phyloP scores from a whole-genome alignment of 2,329 filamentous ascomycete species.

The Colletotrichum sp. region DNA sequence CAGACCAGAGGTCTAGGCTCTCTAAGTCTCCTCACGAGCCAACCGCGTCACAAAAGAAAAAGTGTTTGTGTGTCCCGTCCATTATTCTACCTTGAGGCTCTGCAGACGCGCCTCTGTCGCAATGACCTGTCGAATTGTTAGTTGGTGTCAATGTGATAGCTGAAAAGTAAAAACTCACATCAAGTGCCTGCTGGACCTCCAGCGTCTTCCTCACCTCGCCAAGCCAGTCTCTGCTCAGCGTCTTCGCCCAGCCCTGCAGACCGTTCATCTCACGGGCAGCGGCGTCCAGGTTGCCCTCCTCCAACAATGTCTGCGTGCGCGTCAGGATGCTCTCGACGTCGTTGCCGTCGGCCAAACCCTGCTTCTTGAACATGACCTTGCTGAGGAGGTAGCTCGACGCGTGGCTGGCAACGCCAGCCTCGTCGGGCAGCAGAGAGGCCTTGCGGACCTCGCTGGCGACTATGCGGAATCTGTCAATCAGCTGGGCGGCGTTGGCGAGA shows the following conservation, averaged over 20 bases:
- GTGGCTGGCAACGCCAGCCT: slow-evolving; percentile 93
- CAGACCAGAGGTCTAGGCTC: slow-evolving; percentile 30
- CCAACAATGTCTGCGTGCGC: slow-evolving; percentile 85
- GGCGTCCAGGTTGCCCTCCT: slow-evolving; percentile 90
- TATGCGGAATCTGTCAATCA: slow-evolving; percentile 94
- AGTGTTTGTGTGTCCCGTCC: slow-evolving; percentile 7
- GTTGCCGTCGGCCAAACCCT: slow-evolving; percentile 79
- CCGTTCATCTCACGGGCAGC: slow-evolving; percentile 96
- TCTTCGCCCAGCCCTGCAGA: slow-evolving; percentile 92
- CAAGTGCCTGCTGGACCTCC: slow-evolving; percentile 94
- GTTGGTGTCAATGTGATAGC: not conserved
- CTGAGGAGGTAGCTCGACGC: slow-evolving; percentile 88
- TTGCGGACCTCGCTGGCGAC: slow-evolving; percentile 94
- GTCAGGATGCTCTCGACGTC: slow-evolving; percentile 95
- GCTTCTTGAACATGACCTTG: slow-evolving; percentile 96
- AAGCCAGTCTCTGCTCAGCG: slow-evolving; percentile 92
- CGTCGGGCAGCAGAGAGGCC: slow-evolving; percentile 87
- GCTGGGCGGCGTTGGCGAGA: slow-evolving; percentile 80
- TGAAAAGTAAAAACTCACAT: slow-evolving; percentile 67
- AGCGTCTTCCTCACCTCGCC: slow-evolving; percentile 88
- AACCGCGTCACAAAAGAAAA: slow-evolving; percentile 41
- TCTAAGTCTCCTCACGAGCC: slow-evolving; percentile 27
- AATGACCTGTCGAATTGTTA: slow-evolving; percentile 67
- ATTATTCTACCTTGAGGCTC: slow-evolving; percentile 82
- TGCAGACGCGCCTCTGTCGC: slow-evolving; percentile 88